phyloP scores from a whole-genome alignment of 768 basidiomycete species.

The Lactarius sp. region DNA sequence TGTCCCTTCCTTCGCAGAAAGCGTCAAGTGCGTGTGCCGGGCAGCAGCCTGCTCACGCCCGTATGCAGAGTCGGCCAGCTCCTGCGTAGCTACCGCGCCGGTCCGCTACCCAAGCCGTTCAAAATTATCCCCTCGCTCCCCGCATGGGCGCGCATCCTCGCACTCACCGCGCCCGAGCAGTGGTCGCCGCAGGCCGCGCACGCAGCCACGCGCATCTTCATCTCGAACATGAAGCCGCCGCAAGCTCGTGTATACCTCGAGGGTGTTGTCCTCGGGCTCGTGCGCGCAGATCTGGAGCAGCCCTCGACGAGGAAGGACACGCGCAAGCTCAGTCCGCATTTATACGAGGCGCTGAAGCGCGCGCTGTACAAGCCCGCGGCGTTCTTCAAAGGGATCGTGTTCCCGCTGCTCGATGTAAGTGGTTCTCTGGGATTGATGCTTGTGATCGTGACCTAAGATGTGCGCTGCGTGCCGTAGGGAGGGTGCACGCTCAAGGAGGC shows the following conservation, averaged over 20 bases:
- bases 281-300: conserved; percentile 78
- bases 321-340: conserved; percentile 88
- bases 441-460: not conserved
- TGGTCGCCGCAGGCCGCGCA: conserved; percentile 96
- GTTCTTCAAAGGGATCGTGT: conserved; percentile 97
- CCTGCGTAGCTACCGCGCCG: conserved; percentile 86
- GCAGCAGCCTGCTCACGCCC: not conserved
- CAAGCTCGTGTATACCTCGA: conserved; percentile 91
- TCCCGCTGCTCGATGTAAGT: conserved; percentile 88
- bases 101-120: conserved; percentile 93
- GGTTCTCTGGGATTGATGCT: not conserved
- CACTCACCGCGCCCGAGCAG: conserved; percentile 84
- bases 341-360: conserved; percentile 89
- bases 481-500: conserved; percentile 94
- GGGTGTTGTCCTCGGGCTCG: conserved; percentile 85
- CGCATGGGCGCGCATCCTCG: conserved; percentile 93
- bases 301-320: conserved; percentile 39
- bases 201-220: conserved; percentile 91
- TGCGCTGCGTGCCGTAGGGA: conserved; percentile 36
- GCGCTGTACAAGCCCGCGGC: conserved; percentile 94
- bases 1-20: conserved; percentile 27
- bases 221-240: conserved; percentile 93
- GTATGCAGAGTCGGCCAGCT: conserved; percentile 70
- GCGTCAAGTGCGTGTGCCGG: not conserved
- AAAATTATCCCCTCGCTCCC: conserved; percentile 96